Evolutionary conservation across 164 flowering plant species (phyloP), one percentile per base, ranked within the genome.

Genomic region (Berberis thunbergii): DNA sequence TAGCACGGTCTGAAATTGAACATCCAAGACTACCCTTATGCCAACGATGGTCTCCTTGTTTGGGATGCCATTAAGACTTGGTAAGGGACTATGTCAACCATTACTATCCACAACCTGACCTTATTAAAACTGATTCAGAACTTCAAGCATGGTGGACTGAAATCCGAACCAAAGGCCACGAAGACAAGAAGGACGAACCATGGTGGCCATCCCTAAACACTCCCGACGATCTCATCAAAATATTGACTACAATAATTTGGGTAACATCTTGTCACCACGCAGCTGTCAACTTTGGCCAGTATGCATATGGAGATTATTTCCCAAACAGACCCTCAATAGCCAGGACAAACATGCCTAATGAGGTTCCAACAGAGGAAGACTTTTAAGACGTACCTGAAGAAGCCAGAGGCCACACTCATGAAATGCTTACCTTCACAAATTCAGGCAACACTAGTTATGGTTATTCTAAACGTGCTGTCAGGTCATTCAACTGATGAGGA

Each of bases 81-180:
- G 82, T 91, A 7, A 77, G 73, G 0, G 84, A 81, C 58, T 88
- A 86, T 57, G 88, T 85, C 6, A 76, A 70, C 62, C 75, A 78
- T 71, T 91, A 76, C 70, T 91, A 91, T 66, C 68, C 76, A 0
- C 43, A 76, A 8, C 4, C 73, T 1, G 44, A 43, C 57, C 12
- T 59, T 1, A 65, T 88, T 1, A 49, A 68, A 44, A 68, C 78
- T 1, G 97, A 91, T 57, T 0, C 64, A 1, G 97, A 91, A 77
- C 88, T 91, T 45, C 96, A 86, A 73, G 71, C 79, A 54, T 88
- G 91, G 91, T 91, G 93, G 96, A 72, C 76, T 0, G 97, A 91
- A 56, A 74, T 88, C 8, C 67, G 84, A 55, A 80, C 77, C 12
- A 67, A 68, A 50, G 97, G 97, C 49, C 97, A 91, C 46, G 83